These are phyloP conservation scores for Fremontodendron californicum DNA, from an alignment of 345 rosid species.

Conservation along the genomic window DNA sequence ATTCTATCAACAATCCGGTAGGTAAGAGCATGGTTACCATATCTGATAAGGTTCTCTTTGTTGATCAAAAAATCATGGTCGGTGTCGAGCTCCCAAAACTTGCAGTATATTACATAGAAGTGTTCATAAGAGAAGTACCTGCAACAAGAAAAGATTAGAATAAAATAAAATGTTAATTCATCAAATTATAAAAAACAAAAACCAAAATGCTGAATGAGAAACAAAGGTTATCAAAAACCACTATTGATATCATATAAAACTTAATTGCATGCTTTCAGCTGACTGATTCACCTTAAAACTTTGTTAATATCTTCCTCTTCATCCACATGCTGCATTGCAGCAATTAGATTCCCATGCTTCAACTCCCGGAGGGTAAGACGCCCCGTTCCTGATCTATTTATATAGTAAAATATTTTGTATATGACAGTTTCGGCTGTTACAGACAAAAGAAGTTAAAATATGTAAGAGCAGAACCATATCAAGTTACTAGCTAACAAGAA, in stretches of 20 bases:
- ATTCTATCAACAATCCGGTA: constrained; percentile 84
- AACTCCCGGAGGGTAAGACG: constrained; percentile 82
- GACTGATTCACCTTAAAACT: constrained; percentile 63
- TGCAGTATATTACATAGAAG: constrained; percentile 84
- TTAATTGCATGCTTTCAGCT: background rate
- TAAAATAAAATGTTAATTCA: constrained; percentile 2
- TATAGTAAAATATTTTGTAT: constrained; percentile 89
- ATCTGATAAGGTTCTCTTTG: constrained; percentile 76
- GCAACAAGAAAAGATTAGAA: constrained; percentile 19
- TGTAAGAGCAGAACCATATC: background rate
- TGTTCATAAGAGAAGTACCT: constrained; percentile 97
- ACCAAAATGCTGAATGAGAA: background rate
- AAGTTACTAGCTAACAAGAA: background rate
- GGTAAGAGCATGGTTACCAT: constrained; percentile 86
- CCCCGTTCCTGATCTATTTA: constrained; percentile 86
- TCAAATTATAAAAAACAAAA: background rate
- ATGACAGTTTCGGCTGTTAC: constrained; percentile 90
- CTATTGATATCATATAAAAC: background rate
- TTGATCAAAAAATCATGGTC: constrained; percentile 82
- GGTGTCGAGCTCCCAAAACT: constrained; percentile 80
- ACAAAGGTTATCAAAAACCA: background rate
- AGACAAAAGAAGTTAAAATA: background rate
- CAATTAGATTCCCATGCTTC: constrained; percentile 80
- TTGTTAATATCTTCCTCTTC: constrained; percentile 93
- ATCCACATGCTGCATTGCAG: constrained; percentile 86